Conservation (phyloP, 2,329 filamentous ascomycete species). For the Cercospora janseana region DNA sequence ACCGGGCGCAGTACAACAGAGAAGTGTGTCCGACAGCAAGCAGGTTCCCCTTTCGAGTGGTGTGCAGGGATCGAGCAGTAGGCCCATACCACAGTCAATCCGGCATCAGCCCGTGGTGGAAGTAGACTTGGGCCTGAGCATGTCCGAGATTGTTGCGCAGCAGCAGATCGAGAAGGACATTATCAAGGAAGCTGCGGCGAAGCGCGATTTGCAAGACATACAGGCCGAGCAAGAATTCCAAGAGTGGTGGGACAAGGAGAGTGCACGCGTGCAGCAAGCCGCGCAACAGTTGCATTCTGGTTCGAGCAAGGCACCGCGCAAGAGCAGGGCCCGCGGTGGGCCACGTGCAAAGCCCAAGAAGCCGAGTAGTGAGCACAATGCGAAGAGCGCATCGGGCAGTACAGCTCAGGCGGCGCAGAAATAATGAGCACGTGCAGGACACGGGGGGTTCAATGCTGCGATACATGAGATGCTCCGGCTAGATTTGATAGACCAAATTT, state of each 20-base stretch:
- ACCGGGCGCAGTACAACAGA: neutral
- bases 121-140: constrained; percentile 65
- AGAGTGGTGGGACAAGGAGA: constrained; percentile 92
- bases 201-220: constrained; percentile 87
- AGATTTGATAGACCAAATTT: constrained; percentile 1
- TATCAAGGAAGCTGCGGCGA: constrained; percentile 79
- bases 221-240: constrained; percentile 97
- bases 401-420: neutral
- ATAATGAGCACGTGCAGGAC: neutral
- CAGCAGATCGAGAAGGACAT: constrained; percentile 81
- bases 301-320: constrained; percentile 22
- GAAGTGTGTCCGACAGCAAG: constrained; percentile 23
- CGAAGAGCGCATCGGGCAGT: neutral
- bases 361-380: constrained; percentile 8
- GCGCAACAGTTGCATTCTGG: constrained; percentile 24
- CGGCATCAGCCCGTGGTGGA: constrained; percentile 60
- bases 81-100: constrained; percentile 46
- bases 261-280: constrained; percentile 55
- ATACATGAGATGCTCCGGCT: neutral
- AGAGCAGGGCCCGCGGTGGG: constrained; percentile 25
- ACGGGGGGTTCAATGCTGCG: neutral
- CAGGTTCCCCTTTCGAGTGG: constrained; percentile 10
- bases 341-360: constrained; percentile 18
- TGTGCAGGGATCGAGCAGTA: constrained; percentile 34
- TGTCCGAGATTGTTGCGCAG: constrained; percentile 84